Percentiles rank a stretch among this genome's conserved stretches.
Conservation (phyloP, 1,284 basidiomycete species). For the Heliocybe sulcata region DNA sequence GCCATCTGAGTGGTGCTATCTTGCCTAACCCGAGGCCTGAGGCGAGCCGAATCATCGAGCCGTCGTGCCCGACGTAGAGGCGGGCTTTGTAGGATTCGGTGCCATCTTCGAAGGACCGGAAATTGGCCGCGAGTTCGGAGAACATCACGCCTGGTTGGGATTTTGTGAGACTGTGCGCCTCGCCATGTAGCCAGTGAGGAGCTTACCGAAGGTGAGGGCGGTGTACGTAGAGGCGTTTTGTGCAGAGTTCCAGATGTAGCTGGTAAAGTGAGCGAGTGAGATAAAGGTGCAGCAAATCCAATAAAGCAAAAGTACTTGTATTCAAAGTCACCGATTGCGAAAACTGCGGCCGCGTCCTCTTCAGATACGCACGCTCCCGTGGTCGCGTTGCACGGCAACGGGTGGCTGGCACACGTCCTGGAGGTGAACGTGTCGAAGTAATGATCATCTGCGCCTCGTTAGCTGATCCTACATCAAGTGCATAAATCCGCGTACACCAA, state of each 20-base stretch:
- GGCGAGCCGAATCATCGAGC: constrained; percentile 42
- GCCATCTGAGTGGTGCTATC: constrained; percentile 33
- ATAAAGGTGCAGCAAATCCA: constrained; percentile 1
- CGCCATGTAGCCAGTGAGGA: background rate
- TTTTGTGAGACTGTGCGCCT: background rate
- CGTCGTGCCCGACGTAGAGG: constrained; percentile 44
- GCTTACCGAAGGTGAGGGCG: constrained; percentile 39
- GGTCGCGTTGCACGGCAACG: constrained; percentile 36
- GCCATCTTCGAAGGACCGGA: constrained; percentile 23
- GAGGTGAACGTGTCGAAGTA: constrained; percentile 45
- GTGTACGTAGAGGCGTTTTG: constrained; percentile 35
- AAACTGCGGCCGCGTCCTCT: constrained; percentile 35
- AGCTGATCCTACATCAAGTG: too few relatives aligned
- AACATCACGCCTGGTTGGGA: constrained; percentile 26
- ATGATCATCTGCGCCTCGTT: constrained; percentile 25
- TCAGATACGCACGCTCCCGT: constrained; percentile 35
- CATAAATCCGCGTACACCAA: constrained; percentile 33
- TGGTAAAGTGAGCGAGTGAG: constrained; percentile 10
- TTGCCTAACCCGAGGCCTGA: constrained; percentile 36
- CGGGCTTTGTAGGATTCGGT: constrained; percentile 29
- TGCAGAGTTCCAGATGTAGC: constrained; percentile 45
- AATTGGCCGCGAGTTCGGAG: constrained; percentile 24
- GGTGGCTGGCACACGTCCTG: constrained; percentile 39
- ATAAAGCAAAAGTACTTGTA: constrained; percentile 33
- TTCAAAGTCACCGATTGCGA: constrained; percentile 38